Percentiles rank a stretch among this genome's conserved stretches.
These are phyloP conservation scores for Monotropa hypopitys DNA, from an alignment of 179 eudicot species.

Conservation along the genomic window DNA sequence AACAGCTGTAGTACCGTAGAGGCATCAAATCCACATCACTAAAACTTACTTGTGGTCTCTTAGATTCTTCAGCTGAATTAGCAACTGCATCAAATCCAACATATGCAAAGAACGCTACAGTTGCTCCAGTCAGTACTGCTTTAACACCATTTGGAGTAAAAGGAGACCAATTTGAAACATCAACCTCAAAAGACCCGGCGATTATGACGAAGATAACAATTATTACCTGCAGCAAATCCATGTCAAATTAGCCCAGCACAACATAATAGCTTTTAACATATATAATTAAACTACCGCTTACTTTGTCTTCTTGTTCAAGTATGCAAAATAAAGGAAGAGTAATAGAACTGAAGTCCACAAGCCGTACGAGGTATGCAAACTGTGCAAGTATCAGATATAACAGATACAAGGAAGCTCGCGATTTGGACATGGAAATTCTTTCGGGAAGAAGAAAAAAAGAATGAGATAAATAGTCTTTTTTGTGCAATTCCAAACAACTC, in stretches of 20 bases:
- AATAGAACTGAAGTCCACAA: neutral
- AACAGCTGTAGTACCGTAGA: neutral
- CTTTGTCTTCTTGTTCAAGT: neutral
- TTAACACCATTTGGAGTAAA: conserved; percentile 72
- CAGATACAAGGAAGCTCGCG: neutral
- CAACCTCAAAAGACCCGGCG: conserved; percentile 75
- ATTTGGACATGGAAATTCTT: neutral
- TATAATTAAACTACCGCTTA: neutral
- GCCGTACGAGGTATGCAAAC: neutral
- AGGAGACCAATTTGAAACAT: conserved; percentile 87
- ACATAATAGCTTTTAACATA: neutral
- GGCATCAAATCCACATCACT: neutral
- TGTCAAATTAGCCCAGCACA: neutral
- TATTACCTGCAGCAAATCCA: conserved; percentile 41
- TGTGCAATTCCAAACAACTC: too few species aligned
- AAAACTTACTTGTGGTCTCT: conserved; percentile 64
- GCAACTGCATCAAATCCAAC: conserved; percentile 99
- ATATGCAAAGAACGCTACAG: conserved; percentile 89
- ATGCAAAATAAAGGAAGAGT: neutral
- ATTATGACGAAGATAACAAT: conserved; percentile 69
- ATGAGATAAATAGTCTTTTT: too few species aligned
- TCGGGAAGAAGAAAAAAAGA: neutral
- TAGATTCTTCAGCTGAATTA: conserved; percentile 96
- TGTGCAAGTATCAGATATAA: neutral
- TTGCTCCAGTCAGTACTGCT: conserved; percentile 81